phyloP scores from a whole-genome alignment of 352 stramenopile genomes.

The Phytophthora chlamydospora region DNA sequence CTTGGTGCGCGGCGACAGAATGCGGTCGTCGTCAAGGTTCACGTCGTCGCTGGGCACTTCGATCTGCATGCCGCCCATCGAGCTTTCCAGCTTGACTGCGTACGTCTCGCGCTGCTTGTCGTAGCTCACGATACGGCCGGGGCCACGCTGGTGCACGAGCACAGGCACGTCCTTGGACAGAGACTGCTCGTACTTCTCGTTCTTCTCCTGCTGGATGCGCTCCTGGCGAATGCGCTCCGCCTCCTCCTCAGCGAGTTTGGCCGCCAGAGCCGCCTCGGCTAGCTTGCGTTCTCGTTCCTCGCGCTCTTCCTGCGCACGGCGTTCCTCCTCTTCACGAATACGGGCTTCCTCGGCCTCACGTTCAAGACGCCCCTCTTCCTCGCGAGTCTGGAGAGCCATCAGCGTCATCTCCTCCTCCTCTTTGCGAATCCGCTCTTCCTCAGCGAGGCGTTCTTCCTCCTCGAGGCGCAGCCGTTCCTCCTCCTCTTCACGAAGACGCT shows the following conservation, averaged over 20 bases:
- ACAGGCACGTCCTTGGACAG: conserved; percentile 89
- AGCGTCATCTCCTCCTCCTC: conserved; percentile 28
- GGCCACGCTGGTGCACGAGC: conserved; percentile 72
- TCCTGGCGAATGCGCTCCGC: conserved; percentile 56
- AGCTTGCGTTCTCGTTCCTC: conserved; percentile 50
- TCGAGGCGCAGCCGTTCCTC: conserved; percentile 41
- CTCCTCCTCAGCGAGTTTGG: conserved; percentile 46
- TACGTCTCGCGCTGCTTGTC: conserved; percentile 84
- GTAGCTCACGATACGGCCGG: conserved; percentile 77
- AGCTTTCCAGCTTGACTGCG: conserved; percentile 67
- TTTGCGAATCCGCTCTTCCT: conserved; percentile 31
- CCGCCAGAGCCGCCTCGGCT: conserved; percentile 49
- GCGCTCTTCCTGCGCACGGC: conserved; percentile 37
- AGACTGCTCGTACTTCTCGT: conserved; percentile 87
- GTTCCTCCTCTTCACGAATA: conserved; percentile 40
- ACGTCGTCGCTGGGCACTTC: conserved; percentile 73
- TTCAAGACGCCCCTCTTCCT: conserved; percentile 36
- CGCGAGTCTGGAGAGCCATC: conserved; percentile 17
- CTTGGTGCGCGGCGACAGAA: conserved; percentile 82
- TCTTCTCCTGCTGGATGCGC: conserved; percentile 68
- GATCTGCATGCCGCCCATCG: conserved; percentile 73
- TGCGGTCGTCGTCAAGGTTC: conserved; percentile 85
- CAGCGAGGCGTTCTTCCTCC: conserved; percentile 33
- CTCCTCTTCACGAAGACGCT: conserved; percentile 25
- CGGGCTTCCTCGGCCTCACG: conserved; percentile 37